Evolutionary conservation across 768 basidiomycete species (phyloP).

Genomic region (Amanita pseudoporphyria): DNA sequence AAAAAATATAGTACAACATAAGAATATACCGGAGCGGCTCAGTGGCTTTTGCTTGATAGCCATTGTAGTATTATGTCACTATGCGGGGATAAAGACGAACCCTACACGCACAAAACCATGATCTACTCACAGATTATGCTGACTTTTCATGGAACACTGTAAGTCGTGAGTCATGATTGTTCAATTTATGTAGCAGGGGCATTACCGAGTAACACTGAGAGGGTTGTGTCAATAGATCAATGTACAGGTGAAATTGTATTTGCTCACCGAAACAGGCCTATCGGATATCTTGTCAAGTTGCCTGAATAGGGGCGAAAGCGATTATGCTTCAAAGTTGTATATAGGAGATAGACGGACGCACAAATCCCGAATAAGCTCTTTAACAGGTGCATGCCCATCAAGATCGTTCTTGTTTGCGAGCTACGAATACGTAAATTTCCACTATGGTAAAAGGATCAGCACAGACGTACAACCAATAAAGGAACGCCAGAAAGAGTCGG

Average conservation of each 20-base stretch:
- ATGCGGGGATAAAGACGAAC: neutral
- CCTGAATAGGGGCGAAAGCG: constrained; percentile 23
- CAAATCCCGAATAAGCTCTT: constrained; percentile 77
- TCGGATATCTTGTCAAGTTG: constrained; percentile 74
- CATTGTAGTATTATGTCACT: constrained; percentile 87
- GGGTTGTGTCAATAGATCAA: neutral
- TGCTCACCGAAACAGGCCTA: constrained; percentile 77
- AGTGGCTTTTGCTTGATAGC: constrained; percentile 72
- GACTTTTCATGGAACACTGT: constrained; percentile 94
- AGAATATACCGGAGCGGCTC: constrained; percentile 5
- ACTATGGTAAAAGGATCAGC: neutral
- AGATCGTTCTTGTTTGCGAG: constrained; percentile 94
- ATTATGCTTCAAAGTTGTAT: neutral
- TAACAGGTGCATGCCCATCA: constrained; percentile 63
- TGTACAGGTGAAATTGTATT: constrained; percentile 1
- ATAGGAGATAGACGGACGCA: constrained; percentile 25
- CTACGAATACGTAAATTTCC: constrained; percentile 23
- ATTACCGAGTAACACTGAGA: constrained; percentile 69
- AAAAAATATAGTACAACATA: constrained; percentile 3
- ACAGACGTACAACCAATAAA: constrained; percentile 61
- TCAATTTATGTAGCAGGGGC: neutral
- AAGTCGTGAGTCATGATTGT: constrained; percentile 3
- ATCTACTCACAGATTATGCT: constrained; percentile 73
- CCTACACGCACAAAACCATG: neutral
- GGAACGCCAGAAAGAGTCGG: constrained; percentile 63